A percentile compares a stretch with the other conserved stretches of the same genome.
Conservation (phyloP, 2,329 filamentous ascomycete species). For the Neoscytalidium dimidiatum region DNA sequence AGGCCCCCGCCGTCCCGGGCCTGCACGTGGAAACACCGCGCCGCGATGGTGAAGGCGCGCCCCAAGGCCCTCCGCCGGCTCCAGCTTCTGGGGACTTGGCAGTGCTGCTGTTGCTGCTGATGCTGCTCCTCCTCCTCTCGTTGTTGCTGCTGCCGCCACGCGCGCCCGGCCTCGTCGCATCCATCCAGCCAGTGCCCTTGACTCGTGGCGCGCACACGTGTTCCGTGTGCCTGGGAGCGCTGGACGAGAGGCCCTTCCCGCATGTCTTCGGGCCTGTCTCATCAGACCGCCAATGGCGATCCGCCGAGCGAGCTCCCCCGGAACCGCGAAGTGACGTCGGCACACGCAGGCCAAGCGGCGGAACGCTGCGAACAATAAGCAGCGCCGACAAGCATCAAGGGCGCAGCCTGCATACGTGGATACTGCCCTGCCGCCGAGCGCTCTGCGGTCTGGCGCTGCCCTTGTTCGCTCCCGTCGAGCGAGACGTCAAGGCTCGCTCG, state of each 20-base stretch:
- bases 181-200: neutral
- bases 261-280: neutral
- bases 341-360: slow-evolving; percentile 9
- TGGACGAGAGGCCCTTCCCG: neutral
- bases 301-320: neutral
- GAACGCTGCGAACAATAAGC: slow-evolving; percentile 14
- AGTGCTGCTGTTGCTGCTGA: neutral
- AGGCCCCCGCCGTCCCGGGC: neutral
- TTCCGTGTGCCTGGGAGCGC: slow-evolving; percentile 1
- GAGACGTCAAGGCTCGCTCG: neutral
- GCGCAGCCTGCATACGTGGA: slow-evolving; percentile 6
- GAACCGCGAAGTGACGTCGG: slow-evolving; percentile 1
- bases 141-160: neutral
- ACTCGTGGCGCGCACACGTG: slow-evolving; percentile 12
- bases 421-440: neutral
- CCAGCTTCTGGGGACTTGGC: too few species aligned
- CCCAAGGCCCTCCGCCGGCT: neutral
- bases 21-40: neutral
- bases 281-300: slow-evolving; percentile 19
- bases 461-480: neutral
- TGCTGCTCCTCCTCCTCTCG: neutral
- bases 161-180: neutral
- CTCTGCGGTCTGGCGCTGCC: neutral
- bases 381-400: slow-evolving; percentile 6
- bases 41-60: too few species aligned